Percentiles rank a stretch among this genome's conserved stretches.
These are phyloP conservation scores for Anisodus tanguticus DNA, from an alignment of 257 asterid species.

Conservation along the genomic window DNA sequence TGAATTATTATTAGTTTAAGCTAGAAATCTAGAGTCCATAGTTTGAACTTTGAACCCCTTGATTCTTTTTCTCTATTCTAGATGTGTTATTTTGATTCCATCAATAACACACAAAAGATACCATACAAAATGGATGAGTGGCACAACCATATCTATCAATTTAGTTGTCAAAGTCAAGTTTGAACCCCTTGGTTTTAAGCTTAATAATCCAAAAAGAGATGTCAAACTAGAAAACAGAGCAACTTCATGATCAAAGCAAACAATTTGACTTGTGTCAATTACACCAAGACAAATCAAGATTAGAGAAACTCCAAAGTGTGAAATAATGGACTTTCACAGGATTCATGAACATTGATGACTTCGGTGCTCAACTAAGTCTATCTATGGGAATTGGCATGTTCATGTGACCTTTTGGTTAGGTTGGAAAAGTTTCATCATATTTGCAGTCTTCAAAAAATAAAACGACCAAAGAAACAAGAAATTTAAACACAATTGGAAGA, in stretches of 20 bases:
- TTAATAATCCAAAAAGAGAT: background rate
- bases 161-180: background rate
- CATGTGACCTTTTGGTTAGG: slow-evolving; percentile 28
- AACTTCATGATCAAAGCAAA: background rate
- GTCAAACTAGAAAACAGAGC: background rate
- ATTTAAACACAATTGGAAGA: background rate
- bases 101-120: background rate
- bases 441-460: background rate
- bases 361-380: slow-evolving; percentile 19
- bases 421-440: background rate
- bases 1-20: background rate
- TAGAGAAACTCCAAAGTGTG: slow-evolving; percentile 15
- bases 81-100: background rate
- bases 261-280: slow-evolving; percentile 7
- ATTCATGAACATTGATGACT: slow-evolving; percentile 30
- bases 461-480: background rate
- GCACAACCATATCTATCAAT: slow-evolving; percentile 23
- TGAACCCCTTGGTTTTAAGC: background rate
- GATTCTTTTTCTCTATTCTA: background rate
- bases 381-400: background rate
- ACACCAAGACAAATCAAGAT: background rate
- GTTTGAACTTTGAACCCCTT: background rate
- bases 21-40: background rate
- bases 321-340: slow-evolving; percentile 28
- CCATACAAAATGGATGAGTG: background rate